Percentiles rank a stretch among this genome's conserved stretches.
These are phyloP conservation scores for Solanum virginianum DNA, from an alignment of 257 asterid species.

Conservation along the genomic window DNA sequence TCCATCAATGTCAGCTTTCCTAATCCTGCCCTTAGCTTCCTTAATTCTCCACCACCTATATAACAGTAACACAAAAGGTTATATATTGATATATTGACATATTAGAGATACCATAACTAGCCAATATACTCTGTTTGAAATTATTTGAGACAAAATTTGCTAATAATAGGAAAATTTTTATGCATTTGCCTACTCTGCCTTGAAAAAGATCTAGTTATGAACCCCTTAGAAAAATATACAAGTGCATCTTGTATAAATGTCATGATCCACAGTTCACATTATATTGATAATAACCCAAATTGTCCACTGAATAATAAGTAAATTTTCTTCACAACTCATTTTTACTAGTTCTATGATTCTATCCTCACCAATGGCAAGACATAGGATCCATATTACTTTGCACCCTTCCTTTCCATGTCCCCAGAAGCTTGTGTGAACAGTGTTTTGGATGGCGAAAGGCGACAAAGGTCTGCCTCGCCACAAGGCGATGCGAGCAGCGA, in stretches of 20 bases:
- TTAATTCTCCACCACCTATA: slow-evolving; percentile 29
- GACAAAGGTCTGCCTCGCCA: too few relatives aligned
- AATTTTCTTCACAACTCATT: background rate
- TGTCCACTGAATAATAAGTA: background rate
- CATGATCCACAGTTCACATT: background rate
- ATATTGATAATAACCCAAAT: background rate
- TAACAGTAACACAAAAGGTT: background rate
- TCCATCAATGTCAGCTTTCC: slow-evolving; percentile 29
- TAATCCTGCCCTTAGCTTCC: slow-evolving; percentile 26
- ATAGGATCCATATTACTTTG: background rate
- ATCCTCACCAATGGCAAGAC: background rate
- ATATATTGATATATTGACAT: background rate
- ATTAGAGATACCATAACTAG: background rate
- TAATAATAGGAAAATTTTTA: background rate
- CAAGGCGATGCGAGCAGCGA: too few relatives aligned
- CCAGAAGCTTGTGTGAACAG: background rate
- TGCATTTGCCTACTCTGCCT: background rate
- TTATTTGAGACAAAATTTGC: background rate
- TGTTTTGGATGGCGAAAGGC: too few relatives aligned
- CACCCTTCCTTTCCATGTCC: background rate
- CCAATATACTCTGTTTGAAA: background rate
- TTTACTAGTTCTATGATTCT: background rate
- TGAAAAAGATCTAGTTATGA: background rate
- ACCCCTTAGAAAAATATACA: background rate
- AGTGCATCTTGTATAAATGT: background rate